Evolutionary conservation across 2,329 filamentous ascomycete species (phyloP), one percentile per base, ranked within the genome.

Genomic region (Ilyonectria destructans): DNA sequence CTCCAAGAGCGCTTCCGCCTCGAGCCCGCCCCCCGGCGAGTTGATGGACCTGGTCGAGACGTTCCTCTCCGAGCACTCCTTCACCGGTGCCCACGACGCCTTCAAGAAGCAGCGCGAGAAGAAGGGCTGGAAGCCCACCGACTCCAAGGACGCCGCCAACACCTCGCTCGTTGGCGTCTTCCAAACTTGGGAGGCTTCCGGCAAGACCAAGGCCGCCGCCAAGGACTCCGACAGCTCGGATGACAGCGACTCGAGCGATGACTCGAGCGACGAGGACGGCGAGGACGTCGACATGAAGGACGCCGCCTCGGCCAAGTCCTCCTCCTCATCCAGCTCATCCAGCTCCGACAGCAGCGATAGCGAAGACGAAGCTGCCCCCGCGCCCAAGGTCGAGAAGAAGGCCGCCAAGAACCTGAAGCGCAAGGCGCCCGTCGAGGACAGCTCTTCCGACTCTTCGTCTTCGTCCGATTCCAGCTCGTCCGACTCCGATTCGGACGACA

Each of bases 61-160:
- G 23, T 95, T 94, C 79, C 85, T 95, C 57, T 85, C 86, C 48
- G 86, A 91, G 52, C 86, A 92, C 78, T 87, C 89, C n/a, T 92
- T 93, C 75, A 80, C 85, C 55, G 84, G 85, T 66, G 88, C 92
- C 52, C 88, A 87, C 75, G 83, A 85, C 67, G 87, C 89, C 6
- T 91, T 94, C 76, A 84, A 85, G 74, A 89, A 90, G 77, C 90
- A 94, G 77, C 84, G 88, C 60, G 86, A 82, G 77, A 85, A 83
- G 80, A 86, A 86, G 71, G 85, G 84, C 58, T 87, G 84, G 84
- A 75, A 77, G 21, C 70, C 80, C 21, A 71, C 68, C 54, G 49
- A 58, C 40, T n/a, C 58, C 19, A 65, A 68, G 2, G 54, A 65
- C 7, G 26, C 62, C 1, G 31, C 64, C 60, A 77, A 81, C 40